Base-by-base conservation (phyloP, 176 grass and related monocot genomes). In the Miscanthus lutarioriparius region DNA sequence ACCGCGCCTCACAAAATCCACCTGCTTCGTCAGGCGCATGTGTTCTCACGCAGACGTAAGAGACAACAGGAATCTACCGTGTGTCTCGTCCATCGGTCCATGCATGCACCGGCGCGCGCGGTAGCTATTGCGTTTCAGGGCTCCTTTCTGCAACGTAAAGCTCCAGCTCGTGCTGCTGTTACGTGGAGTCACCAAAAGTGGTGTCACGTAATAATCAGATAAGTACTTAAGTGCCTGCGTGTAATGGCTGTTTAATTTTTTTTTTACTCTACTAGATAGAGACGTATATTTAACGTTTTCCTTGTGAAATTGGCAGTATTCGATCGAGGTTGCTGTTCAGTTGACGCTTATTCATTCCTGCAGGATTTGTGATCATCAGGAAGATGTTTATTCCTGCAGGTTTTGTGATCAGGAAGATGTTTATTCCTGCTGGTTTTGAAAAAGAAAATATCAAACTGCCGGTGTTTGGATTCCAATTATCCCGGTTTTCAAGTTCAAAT, bases 1-100 rank as follows among this genome's bases (percentile, higher is more conserved):
- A 89, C 64, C 28, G 33, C 15, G 40, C 75, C 87, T 80, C 87
- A 56, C 72, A 77, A 64, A 82, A 86, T 78, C 83, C 88, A 86
- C 78, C 65, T 72, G 88, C 78, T 73, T 77, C 64, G 72, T 54
- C 77, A 71, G 32, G 15, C 30, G 51, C 70, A 64, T 76, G 85
- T 87, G 86, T 87, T 82, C 64, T 49, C 49, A 70, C 79, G 20
- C 86, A 28, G 23, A 22, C 33, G 86, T 49, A 67, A 58, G 54
- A 22, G 76, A 61, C 81, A 75, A 22, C 76, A 35, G 35, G 67
- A 88, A 79, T 88, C 87, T 41, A 59, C 81, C 56, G 56, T 25
- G 53, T 45, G 71, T 49, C 25, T 30, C 41, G 44, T 20, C 63
- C 4, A n/a, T 62, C 58, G 58, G 58, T 59, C 64, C 44, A 54